Conservation (phyloP, 345 rosid genomes). For the Moricandia moricandioides region DNA sequence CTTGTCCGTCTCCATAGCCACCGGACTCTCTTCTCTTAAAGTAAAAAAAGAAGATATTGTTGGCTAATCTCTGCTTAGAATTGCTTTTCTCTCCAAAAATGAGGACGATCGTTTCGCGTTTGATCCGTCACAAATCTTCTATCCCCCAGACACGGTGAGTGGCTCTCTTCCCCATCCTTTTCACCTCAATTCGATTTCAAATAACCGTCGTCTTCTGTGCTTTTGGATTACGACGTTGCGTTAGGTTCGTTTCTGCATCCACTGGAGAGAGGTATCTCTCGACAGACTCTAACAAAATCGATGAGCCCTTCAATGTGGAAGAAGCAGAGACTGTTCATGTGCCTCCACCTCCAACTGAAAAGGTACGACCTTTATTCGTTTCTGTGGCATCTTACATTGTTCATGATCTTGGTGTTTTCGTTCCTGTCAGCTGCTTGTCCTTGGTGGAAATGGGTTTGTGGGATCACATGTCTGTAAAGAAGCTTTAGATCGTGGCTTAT, state of each 20-base stretch:
- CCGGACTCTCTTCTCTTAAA: slow-evolving; percentile 4
- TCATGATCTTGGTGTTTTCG: not conserved
- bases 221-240: not conserved
- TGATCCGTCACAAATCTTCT: slow-evolving; percentile 34
- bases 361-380: slow-evolving; percentile 43
- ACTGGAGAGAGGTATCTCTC: slow-evolving; percentile 54
- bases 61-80: not conserved
- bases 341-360: slow-evolving; percentile 77
- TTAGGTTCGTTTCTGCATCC: slow-evolving; percentile 44
- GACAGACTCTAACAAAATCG: slow-evolving; percentile 70
- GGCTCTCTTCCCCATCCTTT: not conserved
- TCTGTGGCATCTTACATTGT: not conserved
- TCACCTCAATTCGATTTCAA: not conserved
- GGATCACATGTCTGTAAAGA: slow-evolving; percentile 89
- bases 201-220: not conserved
- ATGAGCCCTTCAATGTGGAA: slow-evolving; percentile 76
- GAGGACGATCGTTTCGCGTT: slow-evolving; percentile 41
- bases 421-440: slow-evolving; percentile 72
- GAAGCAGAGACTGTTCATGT: slow-evolving; percentile 86
- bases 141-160: slow-evolving; percentile 30
- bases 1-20: slow-evolving; percentile 22
- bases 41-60: not conserved
- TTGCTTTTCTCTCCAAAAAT: slow-evolving; percentile 8
- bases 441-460: slow-evolving; percentile 99
- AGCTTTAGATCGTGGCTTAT: slow-evolving; percentile 73